Percentiles rank a stretch among this genome's conserved stretches.
These are phyloP conservation scores for Aspergillus sp. DNA, from an alignment of 2,329 filamentous ascomycete species.

Conservation along the genomic window DNA sequence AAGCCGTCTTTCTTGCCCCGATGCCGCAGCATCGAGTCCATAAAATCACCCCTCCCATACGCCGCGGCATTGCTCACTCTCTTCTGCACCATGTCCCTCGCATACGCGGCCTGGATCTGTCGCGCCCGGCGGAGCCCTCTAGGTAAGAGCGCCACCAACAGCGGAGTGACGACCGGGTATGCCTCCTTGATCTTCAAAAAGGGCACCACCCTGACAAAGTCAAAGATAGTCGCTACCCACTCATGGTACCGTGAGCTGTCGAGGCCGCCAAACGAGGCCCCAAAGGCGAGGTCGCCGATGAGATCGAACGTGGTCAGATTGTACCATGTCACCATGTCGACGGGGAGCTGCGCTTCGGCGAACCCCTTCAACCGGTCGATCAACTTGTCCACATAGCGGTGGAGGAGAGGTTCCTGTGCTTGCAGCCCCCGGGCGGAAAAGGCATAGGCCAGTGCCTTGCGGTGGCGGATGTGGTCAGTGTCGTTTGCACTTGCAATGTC, in stretches of 20 bases:
- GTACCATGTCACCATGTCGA: slow-evolving; percentile 26
- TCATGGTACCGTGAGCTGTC: slow-evolving; percentile 18
- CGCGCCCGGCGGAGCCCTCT: not conserved
- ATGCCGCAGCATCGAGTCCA: slow-evolving; percentile 16
- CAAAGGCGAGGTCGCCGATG: slow-evolving; percentile 26
- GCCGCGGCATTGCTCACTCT: not conserved
- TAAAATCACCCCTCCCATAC: slow-evolving; percentile 11
- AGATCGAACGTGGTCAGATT: slow-evolving; percentile 26
- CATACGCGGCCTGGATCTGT: not conserved
- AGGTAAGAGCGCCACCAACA: not conserved
- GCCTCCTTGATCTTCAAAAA: not conserved
- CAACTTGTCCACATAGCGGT: slow-evolving; percentile 28
- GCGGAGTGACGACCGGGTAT: slow-evolving; percentile 3
- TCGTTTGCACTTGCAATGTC: slow-evolving; percentile 15
- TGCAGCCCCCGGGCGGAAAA: slow-evolving; percentile 42
- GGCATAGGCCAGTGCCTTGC: slow-evolving; percentile 32
- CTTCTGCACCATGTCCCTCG: slow-evolving; percentile 1
- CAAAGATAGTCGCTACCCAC: slow-evolving; percentile 22
- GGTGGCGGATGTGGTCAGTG: slow-evolving; percentile 23
- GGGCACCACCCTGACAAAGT: slow-evolving; percentile 5
- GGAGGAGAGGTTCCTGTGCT: slow-evolving; percentile 36
- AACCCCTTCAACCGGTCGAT: slow-evolving; percentile 19
- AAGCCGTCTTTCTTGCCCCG: slow-evolving; percentile 12
- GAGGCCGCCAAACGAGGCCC: slow-evolving; percentile 23
- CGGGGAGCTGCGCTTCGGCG: slow-evolving; percentile 1